These are phyloP conservation scores for Suillus variegatus DNA, from an alignment of 768 basidiomycete species.

Conservation along the genomic window DNA sequence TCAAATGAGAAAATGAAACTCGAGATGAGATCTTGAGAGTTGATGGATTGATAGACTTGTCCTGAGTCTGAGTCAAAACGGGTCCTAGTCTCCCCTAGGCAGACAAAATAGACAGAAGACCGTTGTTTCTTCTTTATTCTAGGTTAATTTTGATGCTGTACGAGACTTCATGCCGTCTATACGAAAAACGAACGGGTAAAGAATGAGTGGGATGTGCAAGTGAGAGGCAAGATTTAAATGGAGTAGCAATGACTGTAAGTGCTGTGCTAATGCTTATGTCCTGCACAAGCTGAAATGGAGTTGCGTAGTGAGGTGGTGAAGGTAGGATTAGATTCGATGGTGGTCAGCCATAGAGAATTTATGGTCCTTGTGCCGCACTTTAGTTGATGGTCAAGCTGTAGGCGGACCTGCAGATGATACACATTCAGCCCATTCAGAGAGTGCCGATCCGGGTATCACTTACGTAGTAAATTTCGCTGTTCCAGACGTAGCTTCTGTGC, in stretches of 20 bases:
- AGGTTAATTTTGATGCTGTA: not conserved
- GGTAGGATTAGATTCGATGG: not conserved
- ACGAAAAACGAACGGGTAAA: not conserved
- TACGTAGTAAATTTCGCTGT: slow-evolving; percentile 55
- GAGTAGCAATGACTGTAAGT: not conserved
- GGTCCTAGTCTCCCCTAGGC: not conserved
- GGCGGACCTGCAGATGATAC: slow-evolving; percentile 35
- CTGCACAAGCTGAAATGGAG: not conserved
- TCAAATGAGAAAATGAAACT: not conserved
- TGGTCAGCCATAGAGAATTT: not conserved
- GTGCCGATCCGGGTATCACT: slow-evolving; percentile 19
- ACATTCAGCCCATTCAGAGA: not conserved
- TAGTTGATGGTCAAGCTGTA: slow-evolving; percentile 50
- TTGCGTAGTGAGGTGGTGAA: not conserved
- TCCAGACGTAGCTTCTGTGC: slow-evolving; percentile 65
- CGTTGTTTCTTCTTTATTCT: not conserved
- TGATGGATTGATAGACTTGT: not conserved
- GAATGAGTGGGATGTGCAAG: not conserved
- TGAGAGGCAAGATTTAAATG: not conserved
- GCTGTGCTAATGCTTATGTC: not conserved
- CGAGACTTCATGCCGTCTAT: not conserved
- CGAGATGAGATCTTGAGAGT: too few species aligned
- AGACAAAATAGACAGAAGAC: not conserved
- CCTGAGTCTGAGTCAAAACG: not conserved
- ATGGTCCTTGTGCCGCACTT: slow-evolving; percentile 2